Evolutionary conservation across 495 filamentous ascomycete species (phyloP).

Genomic region (Hypomontagnella monticulosa): DNA sequence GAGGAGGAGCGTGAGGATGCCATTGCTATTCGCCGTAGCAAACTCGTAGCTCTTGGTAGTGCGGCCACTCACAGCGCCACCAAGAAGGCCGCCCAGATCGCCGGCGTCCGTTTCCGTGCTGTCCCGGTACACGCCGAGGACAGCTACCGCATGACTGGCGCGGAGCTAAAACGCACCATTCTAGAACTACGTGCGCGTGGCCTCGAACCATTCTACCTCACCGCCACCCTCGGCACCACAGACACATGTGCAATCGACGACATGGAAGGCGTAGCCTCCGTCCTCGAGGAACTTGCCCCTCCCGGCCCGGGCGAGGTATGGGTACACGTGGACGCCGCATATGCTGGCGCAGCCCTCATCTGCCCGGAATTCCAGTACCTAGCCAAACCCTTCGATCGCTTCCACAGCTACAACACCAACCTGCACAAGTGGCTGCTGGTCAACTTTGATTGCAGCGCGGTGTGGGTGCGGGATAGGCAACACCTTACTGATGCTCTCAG

Average conservation of each 20-base stretch:
- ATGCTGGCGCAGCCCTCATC: conserved; percentile 86
- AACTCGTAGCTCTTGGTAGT: conserved; percentile 83
- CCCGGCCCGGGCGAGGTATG: conserved; percentile 61
- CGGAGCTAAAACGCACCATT: conserved; percentile 66
- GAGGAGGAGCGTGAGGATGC: conserved; percentile 69
- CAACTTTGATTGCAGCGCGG: conserved; percentile 90
- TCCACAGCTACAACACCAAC: conserved; percentile 93
- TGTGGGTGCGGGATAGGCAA: conserved; percentile 78
- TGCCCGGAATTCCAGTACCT: conserved; percentile 82
- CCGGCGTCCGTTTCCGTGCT: conserved; percentile 79
- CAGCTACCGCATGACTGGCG: conserved; percentile 76
- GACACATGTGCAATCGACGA: conserved; percentile 88
- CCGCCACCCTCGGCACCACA: conserved; percentile 87
- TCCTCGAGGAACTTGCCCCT: conserved; percentile 67
- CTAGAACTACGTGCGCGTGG: conserved; percentile 68
- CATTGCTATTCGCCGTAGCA: conserved; percentile 70
- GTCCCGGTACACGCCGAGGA: conserved; percentile 69
- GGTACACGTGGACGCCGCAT: conserved; percentile 97
- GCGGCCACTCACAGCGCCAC: conserved; percentile 83
- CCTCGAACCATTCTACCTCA: conserved; percentile 86
- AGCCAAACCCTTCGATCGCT: conserved; percentile 66
- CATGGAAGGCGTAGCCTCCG: conserved; percentile 73
- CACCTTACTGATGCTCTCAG: conserved; percentile 82
- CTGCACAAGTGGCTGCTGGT: conserved; percentile 98
- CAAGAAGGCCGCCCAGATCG: conserved; percentile 87